A percentile compares a stretch with the other conserved stretches of the same genome.
Evolutionary conservation across 257 asterid species (phyloP).

Genomic region (Solanum acaule): DNA sequence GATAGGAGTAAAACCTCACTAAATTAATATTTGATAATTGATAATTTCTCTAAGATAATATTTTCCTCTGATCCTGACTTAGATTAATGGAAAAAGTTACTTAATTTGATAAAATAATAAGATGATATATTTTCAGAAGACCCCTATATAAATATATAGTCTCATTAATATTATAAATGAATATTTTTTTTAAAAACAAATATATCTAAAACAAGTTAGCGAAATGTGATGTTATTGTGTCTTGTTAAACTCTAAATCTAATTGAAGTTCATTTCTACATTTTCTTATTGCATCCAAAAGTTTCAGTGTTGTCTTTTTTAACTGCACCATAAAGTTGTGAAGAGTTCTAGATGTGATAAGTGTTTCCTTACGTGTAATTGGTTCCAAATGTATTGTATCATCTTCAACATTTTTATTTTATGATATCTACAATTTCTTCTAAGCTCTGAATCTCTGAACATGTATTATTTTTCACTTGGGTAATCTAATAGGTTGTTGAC

Average conservation of each 20-base stretch:
- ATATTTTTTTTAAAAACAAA: too few relatives aligned
- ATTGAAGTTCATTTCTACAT: background rate
- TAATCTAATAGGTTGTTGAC: background rate
- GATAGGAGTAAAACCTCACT: background rate
- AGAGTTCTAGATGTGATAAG: background rate
- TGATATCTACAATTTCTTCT: too few relatives aligned
- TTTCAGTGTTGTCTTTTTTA: too few relatives aligned
- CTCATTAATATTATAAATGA: background rate
- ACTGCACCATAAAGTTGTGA: background rate
- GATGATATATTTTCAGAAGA: background rate
- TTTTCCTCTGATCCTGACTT: too few relatives aligned
- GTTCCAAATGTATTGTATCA: background rate
- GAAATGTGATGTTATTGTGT: background rate
- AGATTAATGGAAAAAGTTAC: too few relatives aligned
- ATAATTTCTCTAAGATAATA: background rate
- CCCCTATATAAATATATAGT: too few relatives aligned
- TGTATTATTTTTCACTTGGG: background rate
- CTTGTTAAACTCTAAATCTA: background rate
- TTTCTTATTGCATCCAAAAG: background rate
- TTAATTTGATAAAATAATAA: too few relatives aligned
- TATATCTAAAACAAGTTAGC: background rate
- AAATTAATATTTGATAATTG: too few relatives aligned
- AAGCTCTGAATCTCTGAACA: background rate
- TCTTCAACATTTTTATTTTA: background rate
- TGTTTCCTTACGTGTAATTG: too few relatives aligned